Evolutionary conservation across 352 stramenopile genomes (phyloP).

Genomic region (Pythium monospermum): DNA sequence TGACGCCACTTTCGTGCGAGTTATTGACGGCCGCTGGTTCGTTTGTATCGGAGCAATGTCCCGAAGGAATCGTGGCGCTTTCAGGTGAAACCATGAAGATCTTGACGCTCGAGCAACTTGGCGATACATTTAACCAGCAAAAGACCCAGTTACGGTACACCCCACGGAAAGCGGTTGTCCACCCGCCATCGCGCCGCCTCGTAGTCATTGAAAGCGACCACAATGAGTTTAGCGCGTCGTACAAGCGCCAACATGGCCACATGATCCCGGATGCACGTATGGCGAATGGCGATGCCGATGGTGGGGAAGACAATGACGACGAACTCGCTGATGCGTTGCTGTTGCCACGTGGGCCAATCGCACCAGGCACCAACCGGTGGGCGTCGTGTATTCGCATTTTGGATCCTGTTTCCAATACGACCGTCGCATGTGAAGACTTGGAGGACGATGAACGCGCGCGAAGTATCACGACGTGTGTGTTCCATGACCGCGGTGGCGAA

Average conservation of each 20-base stretch:
- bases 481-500: slow-evolving; percentile 95
- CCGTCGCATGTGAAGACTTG: slow-evolving; percentile 89
- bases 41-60: slow-evolving; percentile 95
- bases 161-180: slow-evolving; percentile 92
- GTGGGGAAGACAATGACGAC: slow-evolving; percentile 90
- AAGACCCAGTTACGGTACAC: slow-evolving; percentile 96
- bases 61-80: slow-evolving; percentile 96
- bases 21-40: slow-evolving; percentile 92
- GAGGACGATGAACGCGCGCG: slow-evolving; percentile 92
- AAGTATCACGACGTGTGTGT: slow-evolving; percentile 92
- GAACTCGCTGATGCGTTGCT: slow-evolving; percentile 73
- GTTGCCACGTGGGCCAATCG: slow-evolving; percentile 52
- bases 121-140: slow-evolving; percentile 97
- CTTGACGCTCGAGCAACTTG: slow-evolving; percentile 93
- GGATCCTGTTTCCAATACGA: slow-evolving; percentile 90
- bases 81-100: slow-evolving; percentile 96
- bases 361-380: slow-evolving; percentile 84
- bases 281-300: slow-evolving; percentile 35
- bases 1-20: slow-evolving; percentile 95
- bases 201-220: slow-evolving; percentile 98
- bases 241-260: slow-evolving; percentile 82
- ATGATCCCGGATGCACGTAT: slow-evolving; percentile 54
- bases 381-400: slow-evolving; percentile 97
- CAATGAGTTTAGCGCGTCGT: slow-evolving; percentile 92
- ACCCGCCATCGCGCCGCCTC: slow-evolving; percentile 84